These are phyloP conservation scores for Teunomyces aglyptinius DNA, from an alignment of 805 yeast genomes.

Conservation along the genomic window DNA sequence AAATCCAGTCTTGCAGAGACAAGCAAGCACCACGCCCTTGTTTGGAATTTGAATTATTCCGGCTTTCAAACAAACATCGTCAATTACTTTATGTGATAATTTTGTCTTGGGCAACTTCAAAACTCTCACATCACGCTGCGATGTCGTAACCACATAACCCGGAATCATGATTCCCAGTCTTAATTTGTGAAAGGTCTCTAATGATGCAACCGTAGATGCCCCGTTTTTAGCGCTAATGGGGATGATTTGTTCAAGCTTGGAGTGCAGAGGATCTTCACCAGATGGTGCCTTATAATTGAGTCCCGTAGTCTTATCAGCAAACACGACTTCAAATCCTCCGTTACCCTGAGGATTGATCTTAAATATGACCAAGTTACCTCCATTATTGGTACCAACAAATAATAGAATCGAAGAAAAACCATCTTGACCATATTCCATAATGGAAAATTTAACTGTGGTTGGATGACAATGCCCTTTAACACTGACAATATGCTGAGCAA, in stretches of 20 bases:
- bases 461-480: conserved; percentile 36
- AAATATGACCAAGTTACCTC: conserved; percentile 62
- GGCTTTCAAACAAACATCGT: conserved; percentile 40
- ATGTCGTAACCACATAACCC: conserved; percentile 58
- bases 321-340: conserved; percentile 60
- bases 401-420: conserved; percentile 69
- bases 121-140: conserved; percentile 61
- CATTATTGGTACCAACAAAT: conserved; percentile 73
- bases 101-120: conserved; percentile 60
- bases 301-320: conserved; percentile 41
- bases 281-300: conserved; percentile 30
- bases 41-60: conserved; percentile 51
- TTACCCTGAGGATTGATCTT: conserved; percentile 60
- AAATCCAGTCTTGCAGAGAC: conserved; percentile 45
- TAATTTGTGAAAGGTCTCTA: conserved; percentile 55
- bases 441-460: conserved; percentile 70
- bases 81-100: conserved; percentile 61
- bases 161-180: conserved; percentile 60
- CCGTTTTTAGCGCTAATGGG: conserved; percentile 64
- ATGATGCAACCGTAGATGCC: conserved; percentile 60
- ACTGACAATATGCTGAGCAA: conserved; percentile 30
- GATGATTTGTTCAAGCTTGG: conserved; percentile 52
- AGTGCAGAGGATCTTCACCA: conserved; percentile 45
- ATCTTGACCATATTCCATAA: conserved; percentile 65
- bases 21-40: conserved; percentile 48